Evolutionary conservation across 73 alveolate species (phyloP).

Genomic region (Symbiodinium natans): DNA sequence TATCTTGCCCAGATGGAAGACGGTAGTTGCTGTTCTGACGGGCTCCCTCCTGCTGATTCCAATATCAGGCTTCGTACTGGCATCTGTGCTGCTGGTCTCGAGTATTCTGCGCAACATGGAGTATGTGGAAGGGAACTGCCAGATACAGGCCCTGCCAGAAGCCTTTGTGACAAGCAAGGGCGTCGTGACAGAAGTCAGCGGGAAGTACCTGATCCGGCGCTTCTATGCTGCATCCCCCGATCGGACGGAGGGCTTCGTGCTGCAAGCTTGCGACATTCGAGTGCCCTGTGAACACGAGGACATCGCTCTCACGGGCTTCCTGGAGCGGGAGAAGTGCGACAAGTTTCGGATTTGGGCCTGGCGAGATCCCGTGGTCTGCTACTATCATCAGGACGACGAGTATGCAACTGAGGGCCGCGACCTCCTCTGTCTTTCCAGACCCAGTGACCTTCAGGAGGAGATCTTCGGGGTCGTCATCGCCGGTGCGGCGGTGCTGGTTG

Average conservation of each 20-base stretch:
- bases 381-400: conserved; percentile 50
- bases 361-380: conserved; percentile 63
- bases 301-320: conserved; percentile 31
- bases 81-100: background rate
- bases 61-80: background rate
- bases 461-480: conserved; percentile 36
- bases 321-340: conserved; percentile 39
- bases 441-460: conserved; percentile 68
- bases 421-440: conserved; percentile 48
- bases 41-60: background rate
- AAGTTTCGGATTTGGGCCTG: conserved; percentile 69
- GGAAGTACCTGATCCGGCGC: conserved; percentile 50
- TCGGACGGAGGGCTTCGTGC: conserved; percentile 34
- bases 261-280: conserved; percentile 36
- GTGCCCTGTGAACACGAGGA: conserved; percentile 72
- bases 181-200: conserved; percentile 35
- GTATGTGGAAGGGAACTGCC: conserved; percentile 38
- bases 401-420: conserved; percentile 7
- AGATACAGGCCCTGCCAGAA: conserved; percentile 41
- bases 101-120: conserved; percentile 59
- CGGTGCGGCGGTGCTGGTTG: conserved; percentile 9
- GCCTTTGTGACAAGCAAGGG: conserved; percentile 32
- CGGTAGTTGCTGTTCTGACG: background rate
- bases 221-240: conserved; percentile 37
- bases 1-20: conserved; percentile 8